Conservation (phyloP, 495 filamentous ascomycete species). For the Penicillium dipodomyicola region DNA sequence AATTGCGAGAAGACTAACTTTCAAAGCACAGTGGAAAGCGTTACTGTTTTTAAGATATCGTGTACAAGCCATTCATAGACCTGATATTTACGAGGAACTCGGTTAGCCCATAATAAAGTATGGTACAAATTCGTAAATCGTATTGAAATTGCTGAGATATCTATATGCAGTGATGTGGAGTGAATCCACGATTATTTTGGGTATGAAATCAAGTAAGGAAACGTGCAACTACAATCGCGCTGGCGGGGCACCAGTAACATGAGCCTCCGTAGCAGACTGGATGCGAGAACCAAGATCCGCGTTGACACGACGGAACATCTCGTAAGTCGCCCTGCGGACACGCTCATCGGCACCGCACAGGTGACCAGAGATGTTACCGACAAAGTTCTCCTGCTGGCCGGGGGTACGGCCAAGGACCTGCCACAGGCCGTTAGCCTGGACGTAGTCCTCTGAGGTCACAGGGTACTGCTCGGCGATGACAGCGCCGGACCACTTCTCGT, state of each 20-base stretch:
- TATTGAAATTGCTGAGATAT: not conserved
- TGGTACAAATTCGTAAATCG: not conserved
- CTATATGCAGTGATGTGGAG: not conserved
- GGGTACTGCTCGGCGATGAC: conserved; percentile 44
- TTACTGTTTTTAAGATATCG: not conserved
- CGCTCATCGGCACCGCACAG: conserved; percentile 47
- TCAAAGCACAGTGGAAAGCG: not conserved
- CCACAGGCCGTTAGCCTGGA: conserved; percentile 64
- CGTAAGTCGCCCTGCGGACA: conserved; percentile 58
- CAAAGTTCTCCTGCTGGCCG: conserved; percentile 66
- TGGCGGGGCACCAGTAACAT: conserved; percentile 21
- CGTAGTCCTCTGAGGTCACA: conserved; percentile 59
- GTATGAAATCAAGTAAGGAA: not conserved
- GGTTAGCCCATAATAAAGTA: not conserved
- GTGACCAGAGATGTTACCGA: conserved; percentile 58
- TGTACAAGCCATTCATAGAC: not conserved
- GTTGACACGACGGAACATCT: conserved; percentile 47
- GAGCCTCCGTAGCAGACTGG: conserved; percentile 43
- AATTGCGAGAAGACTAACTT: too few relatives aligned
- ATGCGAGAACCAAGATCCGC: conserved; percentile 44
- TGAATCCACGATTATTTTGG: not conserved
- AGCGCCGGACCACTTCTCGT: conserved; percentile 60
- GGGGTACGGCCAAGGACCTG: conserved; percentile 58
- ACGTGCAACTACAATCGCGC: conserved; percentile 30
- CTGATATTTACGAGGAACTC: not conserved